phyloP scores from a whole-genome alignment of 208 protist genomes.

The Leishmania mexicana region DNA sequence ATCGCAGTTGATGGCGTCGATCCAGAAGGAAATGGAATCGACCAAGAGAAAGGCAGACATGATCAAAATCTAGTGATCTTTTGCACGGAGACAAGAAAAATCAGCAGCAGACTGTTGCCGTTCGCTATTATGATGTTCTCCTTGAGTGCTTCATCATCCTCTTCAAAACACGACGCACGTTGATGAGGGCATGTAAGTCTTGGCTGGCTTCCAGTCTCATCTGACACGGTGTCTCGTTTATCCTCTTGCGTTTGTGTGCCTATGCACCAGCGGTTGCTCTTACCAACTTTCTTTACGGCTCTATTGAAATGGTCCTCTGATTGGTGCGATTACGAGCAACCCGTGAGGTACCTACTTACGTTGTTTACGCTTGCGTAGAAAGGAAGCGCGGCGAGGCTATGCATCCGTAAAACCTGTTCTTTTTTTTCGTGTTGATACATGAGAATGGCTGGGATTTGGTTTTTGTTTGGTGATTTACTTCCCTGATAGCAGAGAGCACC shows the following conservation, averaged over 20 bases:
- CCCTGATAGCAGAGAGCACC: background rate
- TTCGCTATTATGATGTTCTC: background rate
- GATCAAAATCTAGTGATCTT: conserved; percentile 1
- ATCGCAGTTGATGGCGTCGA: conserved; percentile 21
- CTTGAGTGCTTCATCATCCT: too few species aligned
- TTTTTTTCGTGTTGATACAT: background rate
- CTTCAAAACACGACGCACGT: background rate
- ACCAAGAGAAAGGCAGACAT: conserved; percentile 7
- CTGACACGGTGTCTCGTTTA: background rate
- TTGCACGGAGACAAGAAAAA: background rate
- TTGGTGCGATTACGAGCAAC: background rate
- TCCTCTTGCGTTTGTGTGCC: background rate
- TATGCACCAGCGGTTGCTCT: background rate
- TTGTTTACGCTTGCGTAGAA: background rate
- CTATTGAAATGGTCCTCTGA: background rate
- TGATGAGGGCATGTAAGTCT: background rate
- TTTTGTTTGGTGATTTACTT: background rate
- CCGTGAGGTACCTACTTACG: background rate
- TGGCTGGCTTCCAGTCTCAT: background rate
- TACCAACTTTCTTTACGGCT: background rate
- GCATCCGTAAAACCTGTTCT: background rate
- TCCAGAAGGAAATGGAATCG: conserved; percentile 29
- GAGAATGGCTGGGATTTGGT: background rate
- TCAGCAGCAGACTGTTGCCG: too few species aligned
- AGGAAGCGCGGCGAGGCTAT: background rate